Evolutionary conservation across 208 protist species (phyloP).

Genomic region (Phytomonas sp.): DNA sequence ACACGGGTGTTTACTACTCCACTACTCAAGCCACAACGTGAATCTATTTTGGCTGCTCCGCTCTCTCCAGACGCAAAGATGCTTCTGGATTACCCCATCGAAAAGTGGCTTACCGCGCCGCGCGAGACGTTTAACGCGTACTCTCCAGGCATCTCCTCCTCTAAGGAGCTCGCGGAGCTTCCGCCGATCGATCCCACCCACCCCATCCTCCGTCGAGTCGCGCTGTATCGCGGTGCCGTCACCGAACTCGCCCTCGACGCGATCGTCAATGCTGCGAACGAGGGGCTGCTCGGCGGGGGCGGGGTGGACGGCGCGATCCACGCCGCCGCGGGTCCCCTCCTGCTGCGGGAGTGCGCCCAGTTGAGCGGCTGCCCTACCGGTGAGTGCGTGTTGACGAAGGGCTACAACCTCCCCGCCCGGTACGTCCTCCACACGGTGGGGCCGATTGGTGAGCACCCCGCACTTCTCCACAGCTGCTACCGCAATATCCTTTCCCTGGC

Average conservation of each 20-base stretch:
- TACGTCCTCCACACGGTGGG: conserved; percentile 82
- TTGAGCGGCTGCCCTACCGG: conserved; percentile 46
- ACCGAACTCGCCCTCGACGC: conserved; percentile 51
- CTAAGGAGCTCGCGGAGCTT: conserved; percentile 12
- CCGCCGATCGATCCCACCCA: conserved; percentile 14
- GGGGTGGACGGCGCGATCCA: conserved; percentile 85
- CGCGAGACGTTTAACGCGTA: conserved; percentile 17
- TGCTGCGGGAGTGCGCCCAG: conserved; percentile 43
- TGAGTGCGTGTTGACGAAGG: conserved; percentile 47
- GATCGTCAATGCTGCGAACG: conserved; percentile 85
- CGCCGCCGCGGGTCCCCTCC: conserved; percentile 42
- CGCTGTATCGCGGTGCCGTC: conserved; percentile 32
- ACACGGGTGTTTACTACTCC: neutral
- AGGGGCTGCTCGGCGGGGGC: conserved; percentile 42
- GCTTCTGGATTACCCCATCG: conserved; percentile 26
- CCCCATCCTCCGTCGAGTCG: conserved; percentile 21
- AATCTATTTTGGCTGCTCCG: conserved; percentile 12
- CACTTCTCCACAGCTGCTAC: conserved; percentile 50
- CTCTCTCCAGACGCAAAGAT: conserved; percentile 21
- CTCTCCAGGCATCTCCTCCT: conserved; percentile 8
- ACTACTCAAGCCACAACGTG: conserved; percentile 6
- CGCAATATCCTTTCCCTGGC: conserved; percentile 33
- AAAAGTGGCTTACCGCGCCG: conserved; percentile 20
- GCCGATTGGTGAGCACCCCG: conserved; percentile 57
- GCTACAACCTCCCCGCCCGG: conserved; percentile 53